Evolutionary conservation across 345 rosid species (phyloP).

Genomic region (Geranium brycei): DNA sequence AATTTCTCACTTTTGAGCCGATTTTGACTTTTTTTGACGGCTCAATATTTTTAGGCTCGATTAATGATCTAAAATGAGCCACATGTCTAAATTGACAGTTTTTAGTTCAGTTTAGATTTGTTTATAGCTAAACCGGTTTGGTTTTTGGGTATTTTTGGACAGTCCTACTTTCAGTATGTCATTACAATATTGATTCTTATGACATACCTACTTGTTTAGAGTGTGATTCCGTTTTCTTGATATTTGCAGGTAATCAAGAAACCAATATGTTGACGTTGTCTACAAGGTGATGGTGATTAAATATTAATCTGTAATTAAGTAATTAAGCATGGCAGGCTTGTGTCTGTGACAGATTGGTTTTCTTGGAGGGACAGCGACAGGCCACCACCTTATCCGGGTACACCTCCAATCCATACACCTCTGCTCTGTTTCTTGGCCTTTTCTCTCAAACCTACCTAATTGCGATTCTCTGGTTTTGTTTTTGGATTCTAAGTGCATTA

Average conservation of each 20-base stretch:
- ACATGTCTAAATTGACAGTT: neutral
- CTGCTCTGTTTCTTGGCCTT: neutral
- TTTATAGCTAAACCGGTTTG: no score
- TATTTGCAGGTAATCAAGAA: neutral
- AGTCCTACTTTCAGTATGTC: neutral
- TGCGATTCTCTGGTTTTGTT: neutral
- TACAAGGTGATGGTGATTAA: conserved; percentile 16
- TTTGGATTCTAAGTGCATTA: neutral
- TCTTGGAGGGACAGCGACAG: conserved; percentile 18
- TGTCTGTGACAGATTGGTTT: conserved; percentile 11
- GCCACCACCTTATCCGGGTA: conserved; percentile 24
- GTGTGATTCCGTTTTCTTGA: neutral
- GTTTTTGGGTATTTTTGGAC: no score
- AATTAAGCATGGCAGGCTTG: conserved; percentile 11
- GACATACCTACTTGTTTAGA: neutral
- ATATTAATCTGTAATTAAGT: neutral
- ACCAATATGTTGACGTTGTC: conserved; percentile 1
- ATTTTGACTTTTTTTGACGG: no score
- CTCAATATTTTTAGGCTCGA: no score
- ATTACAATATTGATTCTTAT: neutral
- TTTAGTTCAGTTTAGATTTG: neutral
- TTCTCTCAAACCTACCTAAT: neutral
- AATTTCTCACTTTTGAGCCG: no score
- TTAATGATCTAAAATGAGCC: no score
- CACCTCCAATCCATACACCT: neutral